These are phyloP conservation scores for Metarhizium rileyi DNA, from an alignment of 2,329 filamentous ascomycete species.

Conservation along the genomic window DNA sequence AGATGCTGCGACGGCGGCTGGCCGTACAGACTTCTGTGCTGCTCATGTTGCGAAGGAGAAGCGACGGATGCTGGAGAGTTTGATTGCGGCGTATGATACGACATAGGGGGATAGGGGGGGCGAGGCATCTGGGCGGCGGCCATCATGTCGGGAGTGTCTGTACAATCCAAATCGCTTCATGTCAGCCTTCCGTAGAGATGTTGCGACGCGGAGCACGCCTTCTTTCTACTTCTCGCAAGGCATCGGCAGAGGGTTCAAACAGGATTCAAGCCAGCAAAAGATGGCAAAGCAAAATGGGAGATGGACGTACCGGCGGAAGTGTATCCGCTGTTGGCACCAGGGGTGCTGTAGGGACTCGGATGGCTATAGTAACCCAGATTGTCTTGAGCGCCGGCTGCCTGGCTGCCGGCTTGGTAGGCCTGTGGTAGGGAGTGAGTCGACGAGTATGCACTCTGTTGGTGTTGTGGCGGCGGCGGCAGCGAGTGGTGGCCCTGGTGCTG, in stretches of 20 bases:
- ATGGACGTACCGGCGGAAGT: slow-evolving; percentile 67
- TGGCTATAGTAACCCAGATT: slow-evolving; percentile 64
- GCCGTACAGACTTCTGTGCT: slow-evolving; percentile 78
- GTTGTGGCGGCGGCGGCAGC: slow-evolving; percentile 29
- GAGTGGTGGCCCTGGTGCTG: slow-evolving; percentile 37
- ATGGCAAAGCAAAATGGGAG: not conserved
- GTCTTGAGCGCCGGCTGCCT: slow-evolving; percentile 55
- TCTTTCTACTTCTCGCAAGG: too few species aligned
- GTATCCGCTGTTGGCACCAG: slow-evolving; percentile 74
- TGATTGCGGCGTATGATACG: slow-evolving; percentile 88
- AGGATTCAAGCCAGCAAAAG: not conserved
- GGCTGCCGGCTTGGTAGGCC: slow-evolving; percentile 58
- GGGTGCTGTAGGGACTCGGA: slow-evolving; percentile 73
- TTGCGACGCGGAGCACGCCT: not conserved
- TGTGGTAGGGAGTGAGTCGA: slow-evolving; percentile 55
- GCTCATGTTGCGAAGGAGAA: slow-evolving; percentile 80
- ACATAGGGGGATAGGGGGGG: slow-evolving; percentile 76
- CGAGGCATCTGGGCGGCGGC: slow-evolving; percentile 61
- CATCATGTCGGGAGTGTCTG: slow-evolving; percentile 57
- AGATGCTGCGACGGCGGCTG: slow-evolving; percentile 70
- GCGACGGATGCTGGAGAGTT: slow-evolving; percentile 91
- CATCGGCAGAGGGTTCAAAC: too few species aligned
- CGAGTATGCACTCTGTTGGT: slow-evolving; percentile 59
- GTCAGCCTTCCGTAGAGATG: slow-evolving; percentile 10
- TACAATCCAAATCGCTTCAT: not conserved